Percentiles rank a stretch among this genome's conserved stretches.
These are phyloP conservation scores for Russula foetens DNA, from an alignment of 768 basidiomycete species.

Conservation along the genomic window DNA sequence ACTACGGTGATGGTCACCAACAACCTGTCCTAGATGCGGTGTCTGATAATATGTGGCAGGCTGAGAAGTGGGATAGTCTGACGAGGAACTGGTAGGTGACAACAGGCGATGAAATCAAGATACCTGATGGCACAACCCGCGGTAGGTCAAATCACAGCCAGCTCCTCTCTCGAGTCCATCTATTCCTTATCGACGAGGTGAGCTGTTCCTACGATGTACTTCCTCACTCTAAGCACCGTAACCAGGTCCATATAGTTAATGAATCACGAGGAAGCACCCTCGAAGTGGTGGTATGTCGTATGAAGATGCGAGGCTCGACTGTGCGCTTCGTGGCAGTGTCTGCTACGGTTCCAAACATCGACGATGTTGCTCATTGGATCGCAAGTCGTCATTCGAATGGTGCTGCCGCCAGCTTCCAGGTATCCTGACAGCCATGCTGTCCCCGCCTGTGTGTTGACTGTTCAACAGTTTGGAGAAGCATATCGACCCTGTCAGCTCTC, in stretches of 20 bases:
- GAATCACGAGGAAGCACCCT: slow-evolving; percentile 87
- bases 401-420: slow-evolving; percentile 64
- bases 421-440: slow-evolving; percentile 23
- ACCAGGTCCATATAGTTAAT: slow-evolving; percentile 84
- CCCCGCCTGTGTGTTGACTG: not conserved
- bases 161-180: slow-evolving; percentile 59
- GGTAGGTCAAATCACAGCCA: slow-evolving; percentile 53
- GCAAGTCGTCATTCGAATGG: slow-evolving; percentile 35
- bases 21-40: not conserved
- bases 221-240: not conserved
- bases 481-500: slow-evolving; percentile 81
- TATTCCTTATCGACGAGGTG: slow-evolving; percentile 92
- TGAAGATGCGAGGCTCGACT: slow-evolving; percentile 64
- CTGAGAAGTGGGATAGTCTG: slow-evolving; percentile 95
- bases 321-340: slow-evolving; percentile 87
- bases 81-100: slow-evolving; percentile 72
- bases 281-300: slow-evolving; percentile 90
- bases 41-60: slow-evolving; percentile 35
- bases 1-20: slow-evolving; percentile 52
- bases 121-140: not conserved
- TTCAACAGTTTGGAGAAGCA: slow-evolving; percentile 78
- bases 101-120: not conserved
- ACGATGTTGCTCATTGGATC: slow-evolving; percentile 87
- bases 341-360: slow-evolving; percentile 89
- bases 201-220: slow-evolving; percentile 7